Conservation (phyloP, 495 filamentous ascomycete genomes). For the Chaetomium fimeti region DNA sequence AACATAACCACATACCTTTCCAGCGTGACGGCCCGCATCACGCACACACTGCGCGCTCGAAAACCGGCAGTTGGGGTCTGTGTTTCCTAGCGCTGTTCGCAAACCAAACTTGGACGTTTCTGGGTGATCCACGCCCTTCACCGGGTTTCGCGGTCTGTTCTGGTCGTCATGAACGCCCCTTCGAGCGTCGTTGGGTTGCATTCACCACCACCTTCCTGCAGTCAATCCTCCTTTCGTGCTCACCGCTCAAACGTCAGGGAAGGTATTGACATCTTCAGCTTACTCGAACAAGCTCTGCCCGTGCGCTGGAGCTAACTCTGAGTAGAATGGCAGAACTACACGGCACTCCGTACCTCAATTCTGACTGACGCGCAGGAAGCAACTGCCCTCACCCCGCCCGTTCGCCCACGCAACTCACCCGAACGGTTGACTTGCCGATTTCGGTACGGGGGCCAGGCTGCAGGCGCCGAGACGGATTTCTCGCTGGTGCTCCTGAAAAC, state of each 20-base stretch:
- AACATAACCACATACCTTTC: not conserved
- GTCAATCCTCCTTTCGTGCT: not conserved
- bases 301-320: not conserved
- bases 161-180: constrained; percentile 9
- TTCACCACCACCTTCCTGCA: constrained; percentile 19
- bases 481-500: not conserved
- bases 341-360: no score
- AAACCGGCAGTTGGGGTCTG: constrained; percentile 8
- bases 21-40: constrained; percentile 20
- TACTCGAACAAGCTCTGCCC: not conserved
- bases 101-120: constrained; percentile 16
- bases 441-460: not conserved
- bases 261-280: not conserved
- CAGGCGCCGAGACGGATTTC: no score
- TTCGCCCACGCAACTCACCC: no score
- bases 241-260: not conserved
- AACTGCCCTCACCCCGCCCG: no score
- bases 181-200: constrained; percentile 28
- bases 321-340: no score
- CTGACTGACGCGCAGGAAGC: no score
- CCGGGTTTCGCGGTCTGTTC: constrained; percentile 26
- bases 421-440: not conserved
- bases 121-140: constrained; percentile 30
- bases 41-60: constrained; percentile 13
- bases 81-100: not conserved